Evolutionary conservation across 2,329 filamentous ascomycete species (phyloP), one percentile per base, ranked within the genome.

Genomic region (Talaromyces sp.): DNA sequence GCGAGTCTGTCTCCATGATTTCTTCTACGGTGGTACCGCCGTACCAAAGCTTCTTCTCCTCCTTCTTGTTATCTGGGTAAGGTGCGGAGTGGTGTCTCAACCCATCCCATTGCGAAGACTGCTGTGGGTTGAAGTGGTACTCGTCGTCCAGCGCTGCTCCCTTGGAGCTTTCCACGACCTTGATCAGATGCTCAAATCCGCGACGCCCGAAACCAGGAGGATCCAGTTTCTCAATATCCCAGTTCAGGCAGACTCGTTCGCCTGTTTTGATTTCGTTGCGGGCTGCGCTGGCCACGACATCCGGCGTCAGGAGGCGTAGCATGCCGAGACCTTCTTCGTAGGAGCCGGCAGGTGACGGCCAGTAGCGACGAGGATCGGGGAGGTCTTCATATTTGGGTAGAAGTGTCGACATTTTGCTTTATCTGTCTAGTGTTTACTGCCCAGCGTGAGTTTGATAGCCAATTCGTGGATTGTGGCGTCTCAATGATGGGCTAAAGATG

Each of bases 171-270:
- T 65, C 63, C 3, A 78, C 67, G 64, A 69, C 71, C 68, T 82
- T 82, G 68, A 86, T 83, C 41, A 78, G 74, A 64, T 85, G 83
- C 50, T 80, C 71, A 59, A 81, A 81, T 4, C 79, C 75, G 51
- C 80, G 79, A 13, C 84, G 77, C 41, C 78, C 77, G 64, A 85
- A 84, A 54, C 81, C 72, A 58, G 73, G 72, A 13, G 70, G 71
- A n/a, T 83, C 80, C 1, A 85, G 71, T 66, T 86, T 85, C 55
- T 79, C 78, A 43, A 86, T 70, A 29, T 82, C 79, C 84, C 84
- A 86, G 41, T 82, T 81, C 26, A 86, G 70, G 55, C 80, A 80
- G 24, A 85, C 78, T 26, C 82, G 77, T 53, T 78, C 75, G 21
- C 84, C 84, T 0, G 79, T 81, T 46, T 75, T 74, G 65, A 86